phyloP scores from a whole-genome alignment of 2,329 filamentous ascomycete genomes.

The Colletotrichum gloeosporioides region DNA sequence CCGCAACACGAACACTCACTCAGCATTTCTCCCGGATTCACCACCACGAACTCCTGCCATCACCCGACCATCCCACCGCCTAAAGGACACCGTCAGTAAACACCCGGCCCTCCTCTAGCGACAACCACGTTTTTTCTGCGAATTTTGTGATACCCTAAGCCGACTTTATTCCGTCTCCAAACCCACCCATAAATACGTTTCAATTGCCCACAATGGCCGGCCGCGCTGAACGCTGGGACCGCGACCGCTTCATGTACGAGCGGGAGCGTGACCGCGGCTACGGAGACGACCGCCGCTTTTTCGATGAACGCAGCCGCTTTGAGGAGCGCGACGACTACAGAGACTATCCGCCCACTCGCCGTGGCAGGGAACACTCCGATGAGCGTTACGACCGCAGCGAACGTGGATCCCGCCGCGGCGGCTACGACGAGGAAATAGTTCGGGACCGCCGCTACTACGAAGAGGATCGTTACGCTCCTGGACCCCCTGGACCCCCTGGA shows the following conservation, averaged over 20 bases:
- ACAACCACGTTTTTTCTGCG: background rate
- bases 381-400: conserved; percentile 53
- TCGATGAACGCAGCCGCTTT: conserved; percentile 43
- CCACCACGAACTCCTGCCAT: conserved; percentile 2
- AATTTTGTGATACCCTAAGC: conserved; percentile 2
- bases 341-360: conserved; percentile 30
- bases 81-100: background rate
- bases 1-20: background rate
- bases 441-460: conserved; percentile 62
- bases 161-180: background rate
- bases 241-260: conserved; percentile 55
- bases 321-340: conserved; percentile 23
- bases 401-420: conserved; percentile 29
- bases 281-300: conserved; percentile 53
- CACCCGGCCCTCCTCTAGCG: background rate
- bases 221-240: conserved; percentile 57
- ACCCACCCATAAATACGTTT: background rate
- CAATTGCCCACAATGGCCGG: conserved; percentile 26
- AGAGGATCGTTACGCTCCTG: conserved; percentile 47
- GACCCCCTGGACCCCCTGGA: background rate
- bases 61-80: conserved; percentile 10
- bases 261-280: conserved; percentile 50
- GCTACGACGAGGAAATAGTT: conserved; percentile 51
- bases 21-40: background rate
- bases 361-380: conserved; percentile 52